Base-by-base conservation (phyloP, 768 basidiomycete genomes). In the Leccinum arenicola region DNA sequence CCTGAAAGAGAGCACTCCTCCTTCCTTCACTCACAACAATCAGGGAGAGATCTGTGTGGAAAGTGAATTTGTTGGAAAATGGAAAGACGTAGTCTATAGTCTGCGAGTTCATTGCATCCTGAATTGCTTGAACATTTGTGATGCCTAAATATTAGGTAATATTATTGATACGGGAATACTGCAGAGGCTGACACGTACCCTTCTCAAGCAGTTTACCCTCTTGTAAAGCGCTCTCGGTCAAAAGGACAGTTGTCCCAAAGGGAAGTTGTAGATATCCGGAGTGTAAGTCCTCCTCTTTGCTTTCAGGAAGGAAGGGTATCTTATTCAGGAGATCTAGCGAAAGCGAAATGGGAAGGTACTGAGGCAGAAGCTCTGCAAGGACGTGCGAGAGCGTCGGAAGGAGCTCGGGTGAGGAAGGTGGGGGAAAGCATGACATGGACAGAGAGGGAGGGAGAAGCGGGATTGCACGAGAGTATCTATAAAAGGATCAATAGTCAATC, bases 261-360 rank as follows among this genome's bases (percentile, higher is more conserved):
- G 91, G 85, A 14, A 91, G 79, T 66, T 94, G 91, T 27, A 94
- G 76, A 62, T 80, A 80, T 3, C 92, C 91, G 2, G 88, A 83
- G 60, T 87, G 84, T 5, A 94, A 74, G 63, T 92, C 89, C 52
- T 91, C 81, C 58, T 85, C 84, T 50, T 84, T 85, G 64, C 80
- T 81, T 66, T 88, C 85, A 0, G 91, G 91, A 33, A 72, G 73
- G 66, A 89, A 92, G 1, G 72, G 65, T 0, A 71, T 76, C 23
- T 74, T 76, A 67, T 93, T 93, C 51, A 93, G 70, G 6, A 77
- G 69, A 29, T 82, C 76, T 15, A 92, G 75, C 7, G 89, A 85
- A 15, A 93, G 78, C 0, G 85, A 83, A 6, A 91, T 69, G 1
- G 74, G 75, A 3, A 79, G 72, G 8, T 84, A 74, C 25, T 84